Percentiles rank a stretch among this genome's conserved stretches.
phyloP scores from a whole-genome alignment of 2,329 filamentous ascomycete species.

The Monosporascus sp. region DNA sequence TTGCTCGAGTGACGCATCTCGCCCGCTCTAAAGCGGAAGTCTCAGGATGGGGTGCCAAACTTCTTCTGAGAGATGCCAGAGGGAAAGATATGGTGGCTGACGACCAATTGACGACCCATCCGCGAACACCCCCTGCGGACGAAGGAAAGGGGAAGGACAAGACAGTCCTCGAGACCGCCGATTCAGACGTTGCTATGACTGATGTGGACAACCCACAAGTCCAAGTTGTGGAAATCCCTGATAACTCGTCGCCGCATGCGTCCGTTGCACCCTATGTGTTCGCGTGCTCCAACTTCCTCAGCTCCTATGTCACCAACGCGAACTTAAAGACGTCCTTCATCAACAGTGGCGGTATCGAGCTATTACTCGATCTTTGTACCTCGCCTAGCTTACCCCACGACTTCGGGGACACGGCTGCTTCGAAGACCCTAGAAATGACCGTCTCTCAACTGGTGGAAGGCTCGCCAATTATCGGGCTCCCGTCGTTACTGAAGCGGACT shows the following conservation, averaged over 20 bases:
- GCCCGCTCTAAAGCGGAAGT: constrained; percentile 64
- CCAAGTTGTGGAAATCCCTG: constrained; percentile 12
- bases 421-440: constrained; percentile 66
- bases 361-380: constrained; percentile 76
- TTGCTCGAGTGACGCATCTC: constrained; percentile 71
- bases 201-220: constrained; percentile 38
- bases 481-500: constrained; percentile 71
- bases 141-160: constrained; percentile 35
- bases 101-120: constrained; percentile 28
- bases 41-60: constrained; percentile 70
- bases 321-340: constrained; percentile 70
- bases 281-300: constrained; percentile 70
- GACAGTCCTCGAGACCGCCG: constrained; percentile 23
- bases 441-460: constrained; percentile 74
- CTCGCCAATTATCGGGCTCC: constrained; percentile 74
- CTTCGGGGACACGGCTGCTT: constrained; percentile 61
- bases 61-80: constrained; percentile 58
- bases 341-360: constrained; percentile 72
- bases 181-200: constrained; percentile 60
- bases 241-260: constrained; percentile 17
- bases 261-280: constrained; percentile 65
- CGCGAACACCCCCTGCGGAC: constrained; percentile 15
- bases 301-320: constrained; percentile 67
- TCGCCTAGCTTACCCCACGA: constrained; percentile 74
- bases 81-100: constrained; percentile 56